Evolutionary conservation across 495 filamentous ascomycete species (phyloP), one percentile per base, ranked within the genome.

Genomic region (Aspergillus sclerotioniger): DNA sequence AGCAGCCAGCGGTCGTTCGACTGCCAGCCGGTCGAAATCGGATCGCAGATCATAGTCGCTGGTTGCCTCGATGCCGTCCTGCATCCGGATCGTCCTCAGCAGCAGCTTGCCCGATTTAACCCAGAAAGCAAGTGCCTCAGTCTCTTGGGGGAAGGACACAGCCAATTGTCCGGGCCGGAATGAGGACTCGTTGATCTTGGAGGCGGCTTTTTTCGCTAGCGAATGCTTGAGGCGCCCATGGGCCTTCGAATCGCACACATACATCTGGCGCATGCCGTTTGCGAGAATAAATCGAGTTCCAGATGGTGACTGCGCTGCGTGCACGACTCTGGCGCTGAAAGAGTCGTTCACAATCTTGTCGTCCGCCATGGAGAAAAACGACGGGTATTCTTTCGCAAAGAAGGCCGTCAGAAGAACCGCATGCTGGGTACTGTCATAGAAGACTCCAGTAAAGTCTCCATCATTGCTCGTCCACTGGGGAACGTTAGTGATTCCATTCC

Each of bases 261-360:
- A 60, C 43, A 68, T 58, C 29, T 68, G 58, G 50, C 56, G 62
- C 58, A 58, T 62, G 28, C 60, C 62, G 33, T 63, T 68, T 17
- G 54, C 60, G 25, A 68, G 58, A 7, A 60, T 53, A 48, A 63
- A 68, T n/a, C 56, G 60, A 1, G 60, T 57, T 10, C 60, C 66
- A 0, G 66, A 65, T 9, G 62, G 62, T 13, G 66, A 68, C 41
- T 68, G 66, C 0, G 62, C 66, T 25, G 61, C 66, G 43, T 68
- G 66, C 13, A 65, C 54, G 13, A 65, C 60, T 25, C 49, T 51
- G 3, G 63, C 54, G 51, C 62, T 62, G 2, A 49, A 33, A 6
- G 58, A 55, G n/a, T 58, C 53, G 25, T 37, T 58, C 20, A 29
- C 58, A 19, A 54, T 55, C 17, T 58, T 33, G 6, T 62, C 47